Conservation (phyloP, 2,329 filamentous ascomycete species). For the Aureobasidium vineae region DNA sequence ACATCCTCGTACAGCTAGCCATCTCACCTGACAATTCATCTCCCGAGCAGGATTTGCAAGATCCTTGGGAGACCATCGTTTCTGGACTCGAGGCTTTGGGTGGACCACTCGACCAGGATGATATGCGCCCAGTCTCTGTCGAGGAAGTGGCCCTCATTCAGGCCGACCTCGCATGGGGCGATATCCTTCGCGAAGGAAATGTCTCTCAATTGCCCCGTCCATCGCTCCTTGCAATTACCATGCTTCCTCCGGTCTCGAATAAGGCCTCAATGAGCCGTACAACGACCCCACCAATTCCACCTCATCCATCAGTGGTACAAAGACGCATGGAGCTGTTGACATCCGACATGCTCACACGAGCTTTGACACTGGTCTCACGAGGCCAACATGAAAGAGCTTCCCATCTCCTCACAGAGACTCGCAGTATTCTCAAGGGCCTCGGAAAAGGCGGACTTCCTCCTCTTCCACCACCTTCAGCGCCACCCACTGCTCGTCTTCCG, state of each 20-base stretch:
- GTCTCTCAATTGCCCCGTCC: slow-evolving; percentile 83
- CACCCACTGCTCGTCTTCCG: slow-evolving; percentile 40
- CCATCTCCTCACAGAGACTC: slow-evolving; percentile 87
- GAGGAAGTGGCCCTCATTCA: slow-evolving; percentile 95
- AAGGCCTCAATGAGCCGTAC: slow-evolving; percentile 35
- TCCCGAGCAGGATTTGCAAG: slow-evolving; percentile 83
- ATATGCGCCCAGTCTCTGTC: slow-evolving; percentile 76
- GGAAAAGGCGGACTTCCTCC: slow-evolving; percentile 93
- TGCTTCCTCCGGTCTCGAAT: slow-evolving; percentile 67
- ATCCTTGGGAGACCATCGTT: slow-evolving; percentile 96
- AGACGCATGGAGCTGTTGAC: slow-evolving; percentile 96
- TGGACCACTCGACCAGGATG: slow-evolving; percentile 81
- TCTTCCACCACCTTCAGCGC: slow-evolving; percentile 56
- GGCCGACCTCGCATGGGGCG: slow-evolving; percentile 89
- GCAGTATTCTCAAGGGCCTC: slow-evolving; percentile 91
- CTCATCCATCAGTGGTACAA: slow-evolving; percentile 92
- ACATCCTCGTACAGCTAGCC: slow-evolving; percentile 84
- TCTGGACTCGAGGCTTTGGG: slow-evolving; percentile 92
- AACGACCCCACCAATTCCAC: slow-evolving; percentile 77
- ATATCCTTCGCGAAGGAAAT: slow-evolving; percentile 85
- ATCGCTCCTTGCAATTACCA: slow-evolving; percentile 89
- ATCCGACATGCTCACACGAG: slow-evolving; percentile 94
- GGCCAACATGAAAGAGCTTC: slow-evolving; percentile 93
- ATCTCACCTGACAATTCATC: slow-evolving; percentile 81
- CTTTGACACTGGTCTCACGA: slow-evolving; percentile 83